A percentile compares a stretch with the other conserved stretches of the same genome.
These are phyloP conservation scores for Paramyrothecium roridum DNA, from an alignment of 2,329 filamentous ascomycete genomes.

Conservation along the genomic window DNA sequence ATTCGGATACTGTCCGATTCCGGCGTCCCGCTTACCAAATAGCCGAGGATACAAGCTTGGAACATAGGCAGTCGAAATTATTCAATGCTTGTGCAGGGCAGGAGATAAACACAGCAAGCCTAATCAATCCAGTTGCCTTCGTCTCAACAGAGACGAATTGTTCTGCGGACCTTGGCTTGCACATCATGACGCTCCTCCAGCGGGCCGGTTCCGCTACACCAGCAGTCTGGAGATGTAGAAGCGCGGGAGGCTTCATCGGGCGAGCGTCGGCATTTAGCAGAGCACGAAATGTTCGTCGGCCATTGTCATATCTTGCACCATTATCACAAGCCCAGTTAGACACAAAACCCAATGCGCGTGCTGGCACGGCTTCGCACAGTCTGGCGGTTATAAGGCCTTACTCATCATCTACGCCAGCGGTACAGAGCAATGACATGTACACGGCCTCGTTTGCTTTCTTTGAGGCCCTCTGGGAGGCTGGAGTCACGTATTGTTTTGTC, in stretches of 20 bases:
- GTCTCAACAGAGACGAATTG: too few relatives aligned
- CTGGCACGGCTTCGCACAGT: background rate
- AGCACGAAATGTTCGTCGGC: background rate
- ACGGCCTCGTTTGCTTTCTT: slow-evolving; percentile 81
- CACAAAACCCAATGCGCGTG: background rate
- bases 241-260: slow-evolving; percentile 5
- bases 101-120: too few relatives aligned
- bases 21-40: too few relatives aligned
- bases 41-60: too few relatives aligned
- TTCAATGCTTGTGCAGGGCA: too few relatives aligned
- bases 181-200: slow-evolving; percentile 19
- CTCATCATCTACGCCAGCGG: slow-evolving; percentile 3
- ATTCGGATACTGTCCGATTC: too few relatives aligned
- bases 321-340: background rate
- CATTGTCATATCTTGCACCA: background rate
- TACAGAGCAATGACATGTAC: slow-evolving; percentile 44
- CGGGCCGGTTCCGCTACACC: slow-evolving; percentile 18
- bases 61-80: too few relatives aligned
- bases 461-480: slow-evolving; percentile 69
- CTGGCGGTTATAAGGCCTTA: slow-evolving; percentile 10
- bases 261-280: slow-evolving; percentile 2
- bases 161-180: too few relatives aligned
- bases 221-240: slow-evolving; percentile 15
- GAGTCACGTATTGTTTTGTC: slow-evolving; percentile 55
- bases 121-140: too few relatives aligned